phyloP scores from a whole-genome alignment of 75 land plant species.

The Adiantum capillusveneris region DNA sequence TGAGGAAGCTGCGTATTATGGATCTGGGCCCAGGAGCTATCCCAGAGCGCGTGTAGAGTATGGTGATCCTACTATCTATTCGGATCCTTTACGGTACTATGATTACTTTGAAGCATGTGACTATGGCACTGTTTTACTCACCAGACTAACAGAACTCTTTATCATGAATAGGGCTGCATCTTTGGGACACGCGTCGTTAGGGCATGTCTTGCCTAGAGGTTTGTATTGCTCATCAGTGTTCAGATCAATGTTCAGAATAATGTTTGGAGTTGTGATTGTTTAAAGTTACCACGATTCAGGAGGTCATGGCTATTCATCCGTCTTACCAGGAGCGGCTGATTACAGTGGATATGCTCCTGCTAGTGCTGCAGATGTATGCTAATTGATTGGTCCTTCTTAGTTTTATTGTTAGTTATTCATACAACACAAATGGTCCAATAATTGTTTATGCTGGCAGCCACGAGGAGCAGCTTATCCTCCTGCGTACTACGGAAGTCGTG shows the following conservation, averaged over 20 bases:
- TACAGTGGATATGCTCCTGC: not conserved
- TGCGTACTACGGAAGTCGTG: not conserved
- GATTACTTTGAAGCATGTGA: not conserved
- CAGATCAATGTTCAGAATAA: not conserved
- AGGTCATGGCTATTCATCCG: not conserved
- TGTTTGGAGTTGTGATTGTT: too few species aligned
- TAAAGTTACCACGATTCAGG: not conserved
- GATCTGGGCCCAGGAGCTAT: not conserved
- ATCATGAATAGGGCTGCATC: not conserved
- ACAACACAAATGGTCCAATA: too few species aligned
- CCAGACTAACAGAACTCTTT: not conserved
- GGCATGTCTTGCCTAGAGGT: not conserved
- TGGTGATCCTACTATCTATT: not conserved
- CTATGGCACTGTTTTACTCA: not conserved
- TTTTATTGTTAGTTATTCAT: not conserved
- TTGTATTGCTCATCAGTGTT: not conserved
- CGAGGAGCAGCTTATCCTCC: conserved; percentile 3
- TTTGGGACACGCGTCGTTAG: not conserved
- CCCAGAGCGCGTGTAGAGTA: conserved; percentile 3
- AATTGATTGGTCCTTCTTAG: not conserved
- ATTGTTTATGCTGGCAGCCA: not conserved
- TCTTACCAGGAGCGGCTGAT: not conserved
- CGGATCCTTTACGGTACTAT: conserved; percentile 2
- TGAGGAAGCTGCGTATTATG: conserved; percentile 9
- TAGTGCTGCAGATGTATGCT: not conserved